Evolutionary conservation across 2,329 filamentous ascomycete genomes (phyloP), one percentile per base, ranked within the genome.

Genomic region (Harringtonia aguacate): DNA sequence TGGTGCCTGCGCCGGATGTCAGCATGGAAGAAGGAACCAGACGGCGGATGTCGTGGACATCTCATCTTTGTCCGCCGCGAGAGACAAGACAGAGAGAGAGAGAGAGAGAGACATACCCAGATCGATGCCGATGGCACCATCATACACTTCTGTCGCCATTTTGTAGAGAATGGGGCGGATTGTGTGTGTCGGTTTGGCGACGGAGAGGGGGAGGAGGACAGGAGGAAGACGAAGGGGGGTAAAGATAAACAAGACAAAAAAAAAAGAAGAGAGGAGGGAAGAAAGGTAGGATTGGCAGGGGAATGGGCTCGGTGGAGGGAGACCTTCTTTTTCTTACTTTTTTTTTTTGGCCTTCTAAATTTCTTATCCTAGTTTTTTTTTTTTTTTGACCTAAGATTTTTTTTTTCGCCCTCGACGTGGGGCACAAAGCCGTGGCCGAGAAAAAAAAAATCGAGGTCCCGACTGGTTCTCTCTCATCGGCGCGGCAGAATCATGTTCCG

Each of bases 81-180:
- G 31, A 46, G 40, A 36, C 34, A 48, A 44, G 36, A 43, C 42
- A 43, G 45, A 51, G 44, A 46, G 18, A 46, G 48, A 46, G 42
- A 47, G 27, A 33, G 46, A 31, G 39, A 18, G 27, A 28, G 28
- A 73, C 82, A 62, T 75, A 94, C 90, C 92, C 75, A 98, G 80
- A 83, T 98, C 92, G 76, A 98, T 98, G 81, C 92, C 92, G 75
- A 97, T 87, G 81, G 92, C 92, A 85, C 92, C 92, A 69, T 98
- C 92, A 71, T 97, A 98, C 62, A 94, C 82, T 82, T 95, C 90
- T 70, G 95, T 88, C 68, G 86, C 82, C 90, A 95, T 95, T 66
- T 72, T 86, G 44, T 27, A 27, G 24, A 7, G 24, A 27, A 10
- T 6, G 24, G 24, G 24, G 24, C 7, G 24, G 24, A 27, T 27